Evolutionary conservation across 1,139 yeast species (phyloP).

Genomic region (Hansenula lynferdii): DNA sequence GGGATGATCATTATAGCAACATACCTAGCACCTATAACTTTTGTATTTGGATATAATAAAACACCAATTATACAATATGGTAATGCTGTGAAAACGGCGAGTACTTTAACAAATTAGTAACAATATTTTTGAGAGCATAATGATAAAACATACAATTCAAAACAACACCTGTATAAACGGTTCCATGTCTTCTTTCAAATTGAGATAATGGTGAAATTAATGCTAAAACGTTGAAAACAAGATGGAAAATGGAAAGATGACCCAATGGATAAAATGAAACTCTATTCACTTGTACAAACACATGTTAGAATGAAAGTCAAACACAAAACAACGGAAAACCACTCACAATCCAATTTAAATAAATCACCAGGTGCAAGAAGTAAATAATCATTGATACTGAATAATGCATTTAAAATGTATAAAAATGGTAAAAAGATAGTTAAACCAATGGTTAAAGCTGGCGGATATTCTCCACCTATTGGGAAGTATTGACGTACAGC

Average conservation of each 20-base stretch:
- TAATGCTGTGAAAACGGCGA: slow-evolving; percentile 69
- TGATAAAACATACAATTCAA: slow-evolving; percentile 38
- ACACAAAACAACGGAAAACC: background rate
- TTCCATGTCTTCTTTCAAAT: slow-evolving; percentile 76
- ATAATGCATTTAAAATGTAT: slow-evolving; percentile 29
- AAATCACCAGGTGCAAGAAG: slow-evolving; percentile 54
- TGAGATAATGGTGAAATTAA: slow-evolving; percentile 57
- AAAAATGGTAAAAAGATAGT: slow-evolving; percentile 46
- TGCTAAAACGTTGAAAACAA: slow-evolving; percentile 57
- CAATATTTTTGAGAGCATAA: slow-evolving; percentile 3
- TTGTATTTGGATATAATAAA: slow-evolving; percentile 46
- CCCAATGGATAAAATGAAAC: slow-evolving; percentile 73
- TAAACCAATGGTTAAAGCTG: slow-evolving; percentile 68
- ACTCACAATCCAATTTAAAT: slow-evolving; percentile 41
- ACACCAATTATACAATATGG: slow-evolving; percentile 57
- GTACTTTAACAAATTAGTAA: slow-evolving; percentile 21
- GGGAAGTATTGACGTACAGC: slow-evolving; percentile 11
- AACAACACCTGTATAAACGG: slow-evolving; percentile 82
- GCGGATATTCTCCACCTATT: slow-evolving; percentile 34
- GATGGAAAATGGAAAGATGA: slow-evolving; percentile 59
- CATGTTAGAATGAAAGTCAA: slow-evolving; percentile 3
- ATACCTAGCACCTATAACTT: slow-evolving; percentile 52
- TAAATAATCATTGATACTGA: slow-evolving; percentile 31
- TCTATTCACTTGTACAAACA: slow-evolving; percentile 38
- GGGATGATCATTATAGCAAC: slow-evolving; percentile 3